A percentile compares a stretch with the other conserved stretches of the same genome.
phyloP scores from a whole-genome alignment of 208 protist species.

The Wallacemonas sp. region DNA sequence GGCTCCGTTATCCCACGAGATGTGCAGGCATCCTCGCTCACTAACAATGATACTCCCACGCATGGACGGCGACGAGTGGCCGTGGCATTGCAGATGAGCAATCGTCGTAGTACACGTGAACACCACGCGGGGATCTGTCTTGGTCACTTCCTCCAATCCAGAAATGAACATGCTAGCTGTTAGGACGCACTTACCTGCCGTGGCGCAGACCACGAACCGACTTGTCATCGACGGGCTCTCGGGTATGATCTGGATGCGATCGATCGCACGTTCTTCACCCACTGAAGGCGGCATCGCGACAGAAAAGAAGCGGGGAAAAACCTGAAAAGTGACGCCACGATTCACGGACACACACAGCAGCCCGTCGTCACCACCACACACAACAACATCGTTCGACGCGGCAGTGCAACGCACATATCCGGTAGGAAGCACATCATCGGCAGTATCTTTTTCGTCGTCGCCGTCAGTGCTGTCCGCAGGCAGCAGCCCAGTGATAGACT shows the following conservation, averaged over 20 bases:
- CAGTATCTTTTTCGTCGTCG: too few relatives aligned
- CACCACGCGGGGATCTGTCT: constrained; percentile 16
- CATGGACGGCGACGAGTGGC: neutral
- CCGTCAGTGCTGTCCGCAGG: neutral
- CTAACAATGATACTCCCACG: constrained; percentile 43
- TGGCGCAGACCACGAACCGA: neutral
- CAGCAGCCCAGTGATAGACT: constrained; percentile 9
- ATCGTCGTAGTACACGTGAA: constrained; percentile 21
- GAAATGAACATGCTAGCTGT: neutral
- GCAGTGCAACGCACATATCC: constrained; percentile 18
- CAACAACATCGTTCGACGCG: constrained; percentile 44
- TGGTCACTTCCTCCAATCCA: constrained; percentile 4
- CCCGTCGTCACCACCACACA: constrained; percentile 37
- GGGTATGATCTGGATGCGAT: constrained; percentile 1
- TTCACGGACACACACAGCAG: constrained; percentile 73
- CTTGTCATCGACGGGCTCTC: constrained; percentile 23
- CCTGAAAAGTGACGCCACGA: constrained; percentile 53
- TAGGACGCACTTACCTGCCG: neutral
- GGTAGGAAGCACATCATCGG: too few relatives aligned
- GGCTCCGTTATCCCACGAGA: constrained; percentile 53
- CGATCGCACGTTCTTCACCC: neutral
- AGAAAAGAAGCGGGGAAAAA: constrained; percentile 18
- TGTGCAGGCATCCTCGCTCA: constrained; percentile 47
- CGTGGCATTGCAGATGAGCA: constrained; percentile 22
- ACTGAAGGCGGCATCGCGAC: neutral